phyloP scores from a whole-genome alignment of 306 rosid species.

The Lupinus albus region DNA sequence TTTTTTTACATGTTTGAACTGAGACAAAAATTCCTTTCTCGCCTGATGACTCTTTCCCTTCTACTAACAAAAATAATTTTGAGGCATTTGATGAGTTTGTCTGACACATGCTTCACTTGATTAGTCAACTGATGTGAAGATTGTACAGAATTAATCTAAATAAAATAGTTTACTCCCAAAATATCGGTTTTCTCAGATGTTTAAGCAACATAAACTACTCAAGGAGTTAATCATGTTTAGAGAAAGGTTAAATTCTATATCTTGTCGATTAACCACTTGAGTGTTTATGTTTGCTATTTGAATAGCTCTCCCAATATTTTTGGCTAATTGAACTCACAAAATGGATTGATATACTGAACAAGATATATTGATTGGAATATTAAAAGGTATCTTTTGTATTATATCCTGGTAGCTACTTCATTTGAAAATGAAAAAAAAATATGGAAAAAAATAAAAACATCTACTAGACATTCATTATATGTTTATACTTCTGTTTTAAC shows the following conservation, averaged over 20 bases:
- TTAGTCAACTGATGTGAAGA: conserved; percentile 7
- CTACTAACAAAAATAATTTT: conserved; percentile 9
- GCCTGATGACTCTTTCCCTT: conserved; percentile 18
- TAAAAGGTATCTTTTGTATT: not conserved
- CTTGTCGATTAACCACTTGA: conserved; percentile 14
- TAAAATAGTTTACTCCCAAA: not conserved
- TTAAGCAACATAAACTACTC: conserved; percentile 12
- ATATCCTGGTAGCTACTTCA: conserved; percentile 22
- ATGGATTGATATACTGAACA: conserved; percentile 11
- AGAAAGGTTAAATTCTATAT: conserved; percentile 6
- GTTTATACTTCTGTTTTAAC: not conserved
- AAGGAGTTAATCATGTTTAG: conserved; percentile 1
- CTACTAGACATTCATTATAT: conserved; percentile 6
- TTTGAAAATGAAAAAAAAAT: conserved; percentile 10
- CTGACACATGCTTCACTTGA: conserved; percentile 8
- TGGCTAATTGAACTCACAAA: conserved; percentile 13
- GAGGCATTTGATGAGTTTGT: conserved; percentile 14
- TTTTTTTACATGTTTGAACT: conserved; percentile 2
- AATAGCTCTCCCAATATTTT: conserved; percentile 3
- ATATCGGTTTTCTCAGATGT: conserved; percentile 1
- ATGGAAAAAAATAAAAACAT: conserved; percentile 30
- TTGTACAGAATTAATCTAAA: not conserved
- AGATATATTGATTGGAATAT: conserved; percentile 25
- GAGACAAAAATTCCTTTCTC: not conserved
- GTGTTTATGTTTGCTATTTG: not conserved